Conservation (phyloP, 768 basidiomycete species). For the Ramaria sp. region DNA sequence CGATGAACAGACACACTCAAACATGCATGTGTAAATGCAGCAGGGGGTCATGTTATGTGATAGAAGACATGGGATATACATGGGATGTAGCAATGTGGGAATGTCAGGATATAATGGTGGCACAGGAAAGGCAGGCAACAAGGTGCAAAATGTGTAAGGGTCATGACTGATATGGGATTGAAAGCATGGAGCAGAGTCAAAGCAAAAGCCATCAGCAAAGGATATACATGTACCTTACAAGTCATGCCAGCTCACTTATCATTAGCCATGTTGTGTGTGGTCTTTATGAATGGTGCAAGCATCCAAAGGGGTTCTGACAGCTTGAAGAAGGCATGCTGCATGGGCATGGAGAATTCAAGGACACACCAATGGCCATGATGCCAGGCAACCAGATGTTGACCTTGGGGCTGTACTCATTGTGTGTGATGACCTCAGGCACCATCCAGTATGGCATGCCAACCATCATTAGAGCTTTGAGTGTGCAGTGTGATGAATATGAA, state of each 20-base stretch:
- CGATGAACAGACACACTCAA: not conserved
- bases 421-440: too few relatives aligned
- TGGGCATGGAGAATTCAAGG: too few relatives aligned
- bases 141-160: not conserved
- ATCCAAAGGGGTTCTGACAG: too few relatives aligned
- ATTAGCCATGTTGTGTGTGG: slow-evolving; percentile 79
- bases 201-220: too few relatives aligned
- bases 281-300: slow-evolving; percentile 85
- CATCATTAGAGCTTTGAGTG: too few relatives aligned
- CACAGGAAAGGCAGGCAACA: not conserved
- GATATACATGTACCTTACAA: not conserved
- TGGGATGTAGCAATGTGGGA: not conserved
- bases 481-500: too few relatives aligned
- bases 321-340: slow-evolving; percentile 75
- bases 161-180: not conserved
- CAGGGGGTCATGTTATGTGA: not conserved
- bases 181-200: too few relatives aligned
- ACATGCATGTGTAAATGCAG: not conserved
- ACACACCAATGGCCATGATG: too few relatives aligned
- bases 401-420: too few relatives aligned
- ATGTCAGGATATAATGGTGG: not conserved
- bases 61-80: not conserved
- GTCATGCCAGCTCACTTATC: not conserved
- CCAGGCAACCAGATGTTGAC: too few relatives aligned
- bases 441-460: too few relatives aligned